phyloP scores from a whole-genome alignment of 2,329 filamentous ascomycete genomes.

The Botrytis fabae region DNA sequence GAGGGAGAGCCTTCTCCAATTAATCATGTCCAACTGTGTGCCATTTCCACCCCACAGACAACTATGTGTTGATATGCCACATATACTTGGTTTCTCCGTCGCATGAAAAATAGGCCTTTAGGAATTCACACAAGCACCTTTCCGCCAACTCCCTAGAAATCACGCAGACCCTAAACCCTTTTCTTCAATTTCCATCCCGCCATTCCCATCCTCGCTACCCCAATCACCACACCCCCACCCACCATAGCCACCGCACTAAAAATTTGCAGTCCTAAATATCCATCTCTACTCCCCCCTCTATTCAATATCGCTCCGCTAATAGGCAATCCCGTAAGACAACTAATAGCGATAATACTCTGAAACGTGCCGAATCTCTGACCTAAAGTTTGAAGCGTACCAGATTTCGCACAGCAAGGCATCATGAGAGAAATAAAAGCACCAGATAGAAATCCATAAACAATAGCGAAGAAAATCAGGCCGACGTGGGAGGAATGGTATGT shows the following conservation, averaged over 20 bases:
- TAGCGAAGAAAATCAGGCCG: constrained; percentile 57
- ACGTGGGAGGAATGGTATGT: constrained; percentile 48
- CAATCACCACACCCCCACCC: constrained; percentile 1
- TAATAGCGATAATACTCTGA: constrained; percentile 26
- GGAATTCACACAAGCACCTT: not conserved
- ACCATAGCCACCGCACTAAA: constrained; percentile 7
- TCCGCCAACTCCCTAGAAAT: not conserved
- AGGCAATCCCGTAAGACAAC: constrained; percentile 20
- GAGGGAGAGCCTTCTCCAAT: not conserved
- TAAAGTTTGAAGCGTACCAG: constrained; percentile 39
- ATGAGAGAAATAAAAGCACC: constrained; percentile 64
- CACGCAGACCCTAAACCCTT: not conserved
- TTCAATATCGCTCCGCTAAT: constrained; percentile 24
- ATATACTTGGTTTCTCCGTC: not conserved
- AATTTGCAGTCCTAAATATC: constrained; percentile 9
- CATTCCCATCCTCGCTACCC: not conserved
- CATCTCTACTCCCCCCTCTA: not conserved
- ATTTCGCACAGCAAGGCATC: constrained; percentile 63
- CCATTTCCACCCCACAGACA: not conserved
- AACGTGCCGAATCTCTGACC: constrained; percentile 42
- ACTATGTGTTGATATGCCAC: not conserved
- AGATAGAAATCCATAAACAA: constrained; percentile 67
- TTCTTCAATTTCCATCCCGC: not conserved
- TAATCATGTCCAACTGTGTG: not conserved
- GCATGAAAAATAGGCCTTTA: not conserved